These are phyloP conservation scores for Cladophialophora psammophila DNA, from an alignment of 2,329 filamentous ascomycete genomes.

Conservation along the genomic window DNA sequence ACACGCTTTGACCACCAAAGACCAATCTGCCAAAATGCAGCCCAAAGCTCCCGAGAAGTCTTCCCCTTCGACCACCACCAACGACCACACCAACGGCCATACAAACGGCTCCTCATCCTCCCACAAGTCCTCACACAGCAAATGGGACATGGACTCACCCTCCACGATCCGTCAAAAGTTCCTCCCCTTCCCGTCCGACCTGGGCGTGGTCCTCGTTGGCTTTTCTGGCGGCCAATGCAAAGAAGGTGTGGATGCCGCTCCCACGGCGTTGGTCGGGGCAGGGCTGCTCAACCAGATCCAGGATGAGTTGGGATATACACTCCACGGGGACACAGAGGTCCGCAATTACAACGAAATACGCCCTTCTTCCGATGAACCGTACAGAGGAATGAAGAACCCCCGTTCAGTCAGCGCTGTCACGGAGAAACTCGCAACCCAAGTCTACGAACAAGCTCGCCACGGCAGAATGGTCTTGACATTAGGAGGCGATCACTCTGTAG, in stretches of 20 bases:
- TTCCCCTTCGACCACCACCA: constrained; percentile 27
- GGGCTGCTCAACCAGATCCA: constrained; percentile 84
- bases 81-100: constrained; percentile 29
- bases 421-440: constrained; percentile 77
- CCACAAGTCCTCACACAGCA: background rate
- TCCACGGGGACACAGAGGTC: constrained; percentile 82
- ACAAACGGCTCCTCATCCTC: constrained; percentile 26
- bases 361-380: constrained; percentile 42
- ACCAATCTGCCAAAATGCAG: constrained; percentile 22
- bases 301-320: constrained; percentile 85
- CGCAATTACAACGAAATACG: constrained; percentile 79
- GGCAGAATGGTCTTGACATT: constrained; percentile 91
- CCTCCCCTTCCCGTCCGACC: constrained; percentile 76
- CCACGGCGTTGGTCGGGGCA: constrained; percentile 84
- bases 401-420: constrained; percentile 86
- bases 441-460: constrained; percentile 82
- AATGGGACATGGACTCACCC: constrained; percentile 59
- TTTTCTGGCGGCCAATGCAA: constrained; percentile 98
- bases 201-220: constrained; percentile 92
- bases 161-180: constrained; percentile 74
- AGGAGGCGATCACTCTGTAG: constrained; percentile 95
- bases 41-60: constrained; percentile 30
- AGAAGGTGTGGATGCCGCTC: constrained; percentile 87
- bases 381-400: constrained; percentile 95
- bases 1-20: background rate